Percentiles rank a stretch among this genome's conserved stretches.
These are phyloP conservation scores for Boletellus sp. DNA, from an alignment of 768 basidiomycete species.

Conservation along the genomic window DNA sequence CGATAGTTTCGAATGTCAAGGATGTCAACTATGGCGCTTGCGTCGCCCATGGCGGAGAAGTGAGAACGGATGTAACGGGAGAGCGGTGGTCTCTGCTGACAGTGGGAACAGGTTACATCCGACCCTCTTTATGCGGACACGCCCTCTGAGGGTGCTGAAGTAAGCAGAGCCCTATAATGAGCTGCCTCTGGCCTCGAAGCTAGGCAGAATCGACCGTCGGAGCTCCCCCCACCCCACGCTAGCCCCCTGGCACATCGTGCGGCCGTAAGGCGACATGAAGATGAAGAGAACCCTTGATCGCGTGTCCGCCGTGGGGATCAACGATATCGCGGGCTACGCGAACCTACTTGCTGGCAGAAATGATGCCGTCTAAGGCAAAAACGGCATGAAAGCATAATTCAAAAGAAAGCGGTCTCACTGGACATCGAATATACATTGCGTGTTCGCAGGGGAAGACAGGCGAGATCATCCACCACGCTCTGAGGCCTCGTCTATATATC, in stretches of 20 bases:
- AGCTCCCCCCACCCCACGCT: not conserved
- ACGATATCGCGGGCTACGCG: not conserved
- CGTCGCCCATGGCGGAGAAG: constrained; percentile 19
- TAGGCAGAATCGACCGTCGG: not conserved
- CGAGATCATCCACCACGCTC: not conserved
- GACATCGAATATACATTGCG: no score
- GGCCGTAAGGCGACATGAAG: not conserved
- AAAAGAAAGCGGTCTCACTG: not conserved
- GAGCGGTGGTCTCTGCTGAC: not conserved
- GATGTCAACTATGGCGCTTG: constrained; percentile 15
- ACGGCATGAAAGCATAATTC: not conserved
- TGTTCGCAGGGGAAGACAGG: not conserved
- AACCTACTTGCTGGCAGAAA: not conserved
- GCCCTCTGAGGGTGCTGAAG: constrained; percentile 6
- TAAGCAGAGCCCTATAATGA: constrained; percentile 9
- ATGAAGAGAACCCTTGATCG: not conserved
- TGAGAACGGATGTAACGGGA: not conserved
- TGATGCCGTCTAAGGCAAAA: not conserved
- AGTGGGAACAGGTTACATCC: not conserved
- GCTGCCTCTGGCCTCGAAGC: not conserved
- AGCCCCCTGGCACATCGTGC: not conserved
- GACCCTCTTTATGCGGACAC: not conserved
- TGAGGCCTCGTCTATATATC: no score
- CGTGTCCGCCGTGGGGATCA: not conserved
- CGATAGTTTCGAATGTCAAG: constrained; percentile 22